Evolutionary conservation across 116 monocot species (phyloP), one percentile per base, ranked within the genome.

Genomic region (Zostera marina): DNA sequence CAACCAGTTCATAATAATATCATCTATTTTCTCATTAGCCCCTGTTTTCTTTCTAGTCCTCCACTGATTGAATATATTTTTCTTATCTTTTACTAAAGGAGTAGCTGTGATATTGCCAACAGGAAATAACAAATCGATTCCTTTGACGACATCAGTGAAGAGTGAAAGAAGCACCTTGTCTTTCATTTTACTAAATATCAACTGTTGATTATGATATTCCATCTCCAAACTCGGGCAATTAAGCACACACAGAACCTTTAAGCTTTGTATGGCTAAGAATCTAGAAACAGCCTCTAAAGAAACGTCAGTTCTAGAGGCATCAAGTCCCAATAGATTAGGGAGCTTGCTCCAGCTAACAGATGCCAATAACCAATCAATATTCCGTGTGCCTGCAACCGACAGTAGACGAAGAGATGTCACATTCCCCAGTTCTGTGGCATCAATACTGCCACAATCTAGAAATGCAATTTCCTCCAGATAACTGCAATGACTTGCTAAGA

Each of bases 281-380:
- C 77, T 61, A 20, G 64, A 62, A n/a, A 81, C 61, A 0, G 79
- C 73, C 15, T 57, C 59, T 4, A 74, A 65, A 1, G 79, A 67
- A 22, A 81, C 66, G 55, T 88, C 84, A 10, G 93, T 93, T 46
- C 93, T 75, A 9, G 93, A 93, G 46, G 88, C 62, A 63, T 93
- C 93, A 24, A 93, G 24, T 17, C 72, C 84, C 8, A 76, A 45
- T 22, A 93, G 67, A 62, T 77, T 81, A 4, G 81, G 79, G n/a
- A 93, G 74, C 58, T 79, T 88, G 70, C 74, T 67, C 93, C 84
- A 93, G 10, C 64, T 41, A 7, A 73, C 46, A 11, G 81, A 77
- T 5, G 84, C 93, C 2, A 77, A 71, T 46, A 74, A 76, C 93
- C 93, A 93, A 53, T 81, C 84, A 22, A 93, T 25, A 25, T 76